Conservation (phyloP, 225 moss, liverwort and hornwort species). For the Lunularia cruciata region DNA sequence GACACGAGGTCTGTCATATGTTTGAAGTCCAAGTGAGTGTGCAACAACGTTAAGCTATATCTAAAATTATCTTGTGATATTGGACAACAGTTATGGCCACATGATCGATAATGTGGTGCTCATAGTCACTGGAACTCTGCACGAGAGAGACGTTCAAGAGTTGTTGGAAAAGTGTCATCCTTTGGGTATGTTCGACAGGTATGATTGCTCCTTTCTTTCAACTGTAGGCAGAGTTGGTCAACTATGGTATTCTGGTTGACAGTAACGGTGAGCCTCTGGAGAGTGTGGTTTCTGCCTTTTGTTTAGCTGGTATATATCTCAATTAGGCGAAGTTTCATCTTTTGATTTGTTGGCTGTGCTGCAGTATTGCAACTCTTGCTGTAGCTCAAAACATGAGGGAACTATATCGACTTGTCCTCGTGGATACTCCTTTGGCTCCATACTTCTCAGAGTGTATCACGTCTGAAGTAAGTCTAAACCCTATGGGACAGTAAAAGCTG, state of each 20-base stretch:
- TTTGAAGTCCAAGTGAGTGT: no score
- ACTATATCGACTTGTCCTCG: slow-evolving; percentile 89
- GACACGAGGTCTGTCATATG: no score
- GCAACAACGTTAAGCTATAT: no score
- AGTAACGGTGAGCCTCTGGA: not conserved
- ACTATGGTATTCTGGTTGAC: not conserved
- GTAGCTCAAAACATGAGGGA: slow-evolving; percentile 98
- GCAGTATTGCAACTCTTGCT: slow-evolving; percentile 93
- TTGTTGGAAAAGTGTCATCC: slow-evolving; percentile 99
- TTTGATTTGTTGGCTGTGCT: no score
- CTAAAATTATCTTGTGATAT: no score
- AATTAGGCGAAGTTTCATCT: no score
- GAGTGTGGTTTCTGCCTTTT: no score
- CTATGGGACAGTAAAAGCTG: no score
- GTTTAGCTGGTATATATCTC: no score
- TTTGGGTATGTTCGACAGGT: slow-evolving; percentile 99
- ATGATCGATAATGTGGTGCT: slow-evolving; percentile 99
- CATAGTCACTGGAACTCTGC: slow-evolving; percentile 95
- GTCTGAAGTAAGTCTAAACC: slow-evolving; percentile 61
- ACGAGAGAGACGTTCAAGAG: slow-evolving; percentile 96
- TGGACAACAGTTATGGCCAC: slow-evolving; percentile 76
- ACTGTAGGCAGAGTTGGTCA: not conserved
- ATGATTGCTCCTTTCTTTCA: not conserved
- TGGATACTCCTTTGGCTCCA: slow-evolving; percentile 94
- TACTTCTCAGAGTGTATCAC: slow-evolving; percentile 99